Evolutionary conservation across 495 filamentous ascomycete species (phyloP), one percentile per base, ranked within the genome.

Genomic region (Talaromyces wortmannii): DNA sequence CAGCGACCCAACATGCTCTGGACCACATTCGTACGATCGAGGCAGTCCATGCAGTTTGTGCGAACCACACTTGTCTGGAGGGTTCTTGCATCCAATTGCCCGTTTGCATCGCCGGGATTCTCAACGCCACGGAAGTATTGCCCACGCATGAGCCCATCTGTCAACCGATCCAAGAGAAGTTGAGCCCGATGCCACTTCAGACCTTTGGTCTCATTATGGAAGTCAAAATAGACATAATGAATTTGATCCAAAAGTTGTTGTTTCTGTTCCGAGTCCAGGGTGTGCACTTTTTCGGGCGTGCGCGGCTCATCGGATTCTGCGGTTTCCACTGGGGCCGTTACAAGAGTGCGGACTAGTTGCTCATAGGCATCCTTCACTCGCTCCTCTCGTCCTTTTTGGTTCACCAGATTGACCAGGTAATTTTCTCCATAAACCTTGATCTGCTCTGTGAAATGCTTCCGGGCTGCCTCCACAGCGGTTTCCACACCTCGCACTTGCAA

Each of bases 21-120:
- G 2, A 98, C 88, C 8, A 98, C 91, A 66, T 98, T 98, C 49
- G 94, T 98, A 52, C 94, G 90, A 70, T 98, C 94, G 10, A 98
- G 80, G 61, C 95, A 98, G 72, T 98, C 94, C 94, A 98, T 97
- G 70, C 94, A 98, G 64, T 98, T 98, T 17, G 94, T 97, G 45
- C 94, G 84, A 23, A 98, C 90, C 8, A 97, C 91, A 57, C 85
- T 87, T 5, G 81, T 86, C 73, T 98, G 94, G 48, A 76, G 76
- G 48, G 82, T 85, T 31, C 92, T 86, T 40, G 89, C 80, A 60
- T 96, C 91, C 7, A 96, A 69, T 36, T 83, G 81, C 15, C 87
- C 85, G 55, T 82, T 76, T 55, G 78, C 61, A 58, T 79, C 81
- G 64, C 82, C 89, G 0, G 91, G 91, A 77, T 84, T 85, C 67